Base-by-base conservation (phyloP, 148 eudicot genomes). In the Tetragonia tetragonoides region DNA sequence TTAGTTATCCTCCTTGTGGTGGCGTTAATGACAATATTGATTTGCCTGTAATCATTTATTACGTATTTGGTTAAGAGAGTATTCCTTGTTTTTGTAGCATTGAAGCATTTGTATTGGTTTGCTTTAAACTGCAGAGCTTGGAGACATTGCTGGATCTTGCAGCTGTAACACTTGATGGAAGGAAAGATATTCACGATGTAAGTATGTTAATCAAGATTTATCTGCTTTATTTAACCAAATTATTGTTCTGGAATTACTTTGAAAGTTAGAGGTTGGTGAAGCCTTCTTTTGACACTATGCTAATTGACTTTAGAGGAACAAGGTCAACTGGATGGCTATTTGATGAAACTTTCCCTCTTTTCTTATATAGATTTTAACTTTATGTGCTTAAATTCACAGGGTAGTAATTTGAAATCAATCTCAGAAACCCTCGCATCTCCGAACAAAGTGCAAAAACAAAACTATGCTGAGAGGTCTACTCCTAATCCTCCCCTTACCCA, bases 71-170 rank as follows among this genome's bases (percentile, higher is more conserved):
- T 20, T 44, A n/a, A 68, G 37, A 42, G 10, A 65, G 3, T n/a
- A n/a, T 65, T 34, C 34, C 18, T 49, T 7, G 14, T 39, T 5
- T 41, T 18, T 21, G 28, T 23, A 23, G 53, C 20, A 21, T 42
- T 69, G 24, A 12, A 60, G 46, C 56, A 21, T 41, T 46, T 71
- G 8, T 10, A 15, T 41, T 23, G 41, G 10, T 71, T 68, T 75
- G 41, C 44, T 67, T 47, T 72, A 53, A 16, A n/a, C 18, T 81
- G 68, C 86, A 86, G 88, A 86, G 86, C 86, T 61, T 83, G 84
- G 88, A 81, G 68, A 72, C 83, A 51, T 63, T 86, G 71, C 41
- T 81, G 63, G 86, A 81, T 72, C 70, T 78, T 40, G 65, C 84
- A 16, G 81, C 84, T 39, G 75, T 12, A 37, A 76, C 59, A 63